A percentile compares a stretch with the other conserved stretches of the same genome.
Conservation (phyloP, 2,329 filamentous ascomycete genomes). For the Cladophialophora immunda region DNA sequence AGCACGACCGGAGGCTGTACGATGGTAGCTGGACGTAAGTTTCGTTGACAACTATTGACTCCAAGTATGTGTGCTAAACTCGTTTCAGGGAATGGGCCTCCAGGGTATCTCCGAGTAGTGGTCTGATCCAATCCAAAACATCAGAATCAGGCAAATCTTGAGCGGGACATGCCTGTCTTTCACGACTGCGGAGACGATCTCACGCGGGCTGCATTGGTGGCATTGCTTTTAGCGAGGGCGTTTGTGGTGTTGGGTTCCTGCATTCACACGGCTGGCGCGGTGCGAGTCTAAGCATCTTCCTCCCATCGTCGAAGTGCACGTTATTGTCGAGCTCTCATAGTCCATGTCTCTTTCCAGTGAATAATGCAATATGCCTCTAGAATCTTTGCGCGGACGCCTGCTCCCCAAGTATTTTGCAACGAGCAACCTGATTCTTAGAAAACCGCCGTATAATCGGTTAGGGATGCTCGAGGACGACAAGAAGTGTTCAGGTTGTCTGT, state of each 20-base stretch:
- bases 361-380: background rate
- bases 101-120: slow-evolving; percentile 55
- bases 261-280: background rate
- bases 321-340: background rate
- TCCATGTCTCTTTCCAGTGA: background rate
- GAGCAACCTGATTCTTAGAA: background rate
- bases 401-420: background rate
- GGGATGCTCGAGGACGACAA: background rate
- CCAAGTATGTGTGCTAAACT: slow-evolving; percentile 29
- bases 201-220: slow-evolving; percentile 2
- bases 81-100: slow-evolving; percentile 58
- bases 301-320: background rate
- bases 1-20: slow-evolving; percentile 78
- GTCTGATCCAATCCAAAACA: slow-evolving; percentile 48
- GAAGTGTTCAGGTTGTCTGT: background rate
- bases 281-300: background rate
- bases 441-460: background rate
- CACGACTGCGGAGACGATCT: background rate
- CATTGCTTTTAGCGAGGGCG: slow-evolving; percentile 21
- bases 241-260: slow-evolving; percentile 6
- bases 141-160: slow-evolving; percentile 3
- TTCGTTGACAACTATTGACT: slow-evolving; percentile 1
- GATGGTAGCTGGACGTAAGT: slow-evolving; percentile 98
- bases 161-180: background rate
- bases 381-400: background rate